Percentiles rank a stretch among this genome's conserved stretches.
Conservation (phyloP, 768 basidiomycete species). For the Suillus ampliporus region DNA sequence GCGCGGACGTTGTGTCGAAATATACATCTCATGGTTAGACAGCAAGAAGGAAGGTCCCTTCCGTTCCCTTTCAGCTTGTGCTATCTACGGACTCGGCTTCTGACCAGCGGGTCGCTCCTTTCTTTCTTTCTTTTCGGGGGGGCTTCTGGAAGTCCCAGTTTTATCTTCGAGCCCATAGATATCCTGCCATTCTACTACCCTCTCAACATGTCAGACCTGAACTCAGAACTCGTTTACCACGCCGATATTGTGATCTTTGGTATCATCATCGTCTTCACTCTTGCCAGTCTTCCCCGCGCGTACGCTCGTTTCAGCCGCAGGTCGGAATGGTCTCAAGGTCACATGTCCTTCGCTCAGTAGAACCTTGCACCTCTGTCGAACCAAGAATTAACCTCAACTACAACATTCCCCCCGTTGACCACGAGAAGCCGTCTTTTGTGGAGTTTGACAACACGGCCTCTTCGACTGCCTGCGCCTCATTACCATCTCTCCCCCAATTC, state of each 20-base stretch:
- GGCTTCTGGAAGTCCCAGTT: not conserved
- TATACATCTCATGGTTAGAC: too few species aligned
- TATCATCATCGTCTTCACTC: slow-evolving; percentile 44
- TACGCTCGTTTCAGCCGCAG: slow-evolving; percentile 56
- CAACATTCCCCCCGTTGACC: slow-evolving; percentile 15
- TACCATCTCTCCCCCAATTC: not conserved
- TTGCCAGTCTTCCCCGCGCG: slow-evolving; percentile 55
- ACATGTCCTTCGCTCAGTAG: slow-evolving; percentile 51
- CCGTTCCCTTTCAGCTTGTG: not conserved
- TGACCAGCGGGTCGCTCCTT: not conserved
- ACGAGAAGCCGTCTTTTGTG: slow-evolving; percentile 18
- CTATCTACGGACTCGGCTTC: not conserved
- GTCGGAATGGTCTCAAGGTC: slow-evolving; percentile 60
- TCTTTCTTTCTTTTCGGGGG: not conserved
- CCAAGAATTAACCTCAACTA: slow-evolving; percentile 7
- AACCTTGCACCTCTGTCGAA: not conserved
- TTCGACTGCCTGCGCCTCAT: slow-evolving; percentile 13
- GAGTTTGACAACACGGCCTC: slow-evolving; percentile 34
- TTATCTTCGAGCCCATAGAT: not conserved
- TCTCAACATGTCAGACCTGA: not conserved
- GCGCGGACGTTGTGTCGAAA: too few species aligned
- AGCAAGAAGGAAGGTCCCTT: too few species aligned
- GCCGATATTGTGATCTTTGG: slow-evolving; percentile 53
- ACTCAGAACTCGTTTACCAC: slow-evolving; percentile 37
- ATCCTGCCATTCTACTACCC: not conserved